These are phyloP conservation scores for Phytophthora megakarya DNA, from an alignment of 352 stramenopile genomes.

Conservation along the genomic window DNA sequence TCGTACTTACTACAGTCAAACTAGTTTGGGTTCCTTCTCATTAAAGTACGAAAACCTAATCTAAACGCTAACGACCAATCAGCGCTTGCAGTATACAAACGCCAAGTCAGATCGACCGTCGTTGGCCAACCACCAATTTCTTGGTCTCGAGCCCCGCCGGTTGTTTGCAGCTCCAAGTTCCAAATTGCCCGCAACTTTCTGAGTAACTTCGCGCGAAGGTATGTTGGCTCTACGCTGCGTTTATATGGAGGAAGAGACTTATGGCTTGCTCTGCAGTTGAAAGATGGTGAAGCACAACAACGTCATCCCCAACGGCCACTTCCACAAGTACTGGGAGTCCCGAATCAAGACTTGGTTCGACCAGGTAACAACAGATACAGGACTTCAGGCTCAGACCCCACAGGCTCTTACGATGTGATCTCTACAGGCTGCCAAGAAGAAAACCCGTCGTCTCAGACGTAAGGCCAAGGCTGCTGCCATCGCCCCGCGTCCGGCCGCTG, in stretches of 20 bases:
- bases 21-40: neutral
- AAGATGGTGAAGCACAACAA: constrained; percentile 99
- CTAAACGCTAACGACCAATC: too few relatives aligned
- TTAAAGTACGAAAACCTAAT: too few relatives aligned
- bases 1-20: neutral
- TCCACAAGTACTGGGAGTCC: constrained; percentile 99
- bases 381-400: too few relatives aligned
- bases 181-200: constrained; percentile 91
- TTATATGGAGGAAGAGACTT: neutral
- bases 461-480: constrained; percentile 98
- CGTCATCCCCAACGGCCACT: constrained; percentile 99
- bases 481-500: constrained; percentile 95
- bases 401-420: constrained; percentile 14
- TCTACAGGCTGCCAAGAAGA: constrained; percentile 98
- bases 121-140: constrained; percentile 87
- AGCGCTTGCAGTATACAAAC: constrained; percentile 69
- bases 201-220: constrained; percentile 79
- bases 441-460: constrained; percentile 93
- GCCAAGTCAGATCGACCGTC: constrained; percentile 61
- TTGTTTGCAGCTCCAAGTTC: constrained; percentile 74
- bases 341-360: constrained; percentile 97
- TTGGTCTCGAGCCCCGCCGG: constrained; percentile 19
- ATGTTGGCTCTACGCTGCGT: too few relatives aligned
- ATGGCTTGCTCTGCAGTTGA: constrained; percentile 50
- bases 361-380: constrained; percentile 78